Percentiles rank a stretch among this genome's conserved stretches.
Evolutionary conservation across 1,284 basidiomycete species (phyloP).

Genomic region (Naganishia sp.): DNA sequence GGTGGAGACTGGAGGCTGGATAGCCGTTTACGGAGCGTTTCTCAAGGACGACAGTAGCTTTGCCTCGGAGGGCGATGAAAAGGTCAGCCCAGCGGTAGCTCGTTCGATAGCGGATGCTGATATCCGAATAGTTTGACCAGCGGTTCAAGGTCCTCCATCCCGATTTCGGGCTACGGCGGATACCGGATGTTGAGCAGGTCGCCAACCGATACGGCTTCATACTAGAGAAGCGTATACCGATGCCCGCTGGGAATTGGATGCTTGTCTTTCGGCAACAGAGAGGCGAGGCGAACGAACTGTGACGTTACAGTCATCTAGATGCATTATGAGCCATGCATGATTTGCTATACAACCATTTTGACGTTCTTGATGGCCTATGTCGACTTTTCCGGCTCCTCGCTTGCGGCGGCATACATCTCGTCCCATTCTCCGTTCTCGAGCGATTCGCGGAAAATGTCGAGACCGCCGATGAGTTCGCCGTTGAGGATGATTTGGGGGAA

Average conservation of each 20-base stretch:
- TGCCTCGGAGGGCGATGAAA: constrained; percentile 26
- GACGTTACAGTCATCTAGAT: neutral
- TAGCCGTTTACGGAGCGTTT: constrained; percentile 29
- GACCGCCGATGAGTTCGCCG: constrained; percentile 72
- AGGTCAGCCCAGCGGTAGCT: neutral
- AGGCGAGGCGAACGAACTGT: neutral
- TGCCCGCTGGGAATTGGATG: constrained; percentile 24
- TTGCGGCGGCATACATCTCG: constrained; percentile 41
- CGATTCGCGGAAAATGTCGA: constrained; percentile 69
- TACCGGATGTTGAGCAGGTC: constrained; percentile 11
- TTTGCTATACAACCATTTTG: neutral
- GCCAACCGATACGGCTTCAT: constrained; percentile 1
- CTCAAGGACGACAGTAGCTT: constrained; percentile 22
- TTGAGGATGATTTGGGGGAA: constrained; percentile 77
- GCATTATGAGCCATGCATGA: neutral
- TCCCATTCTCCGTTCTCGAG: constrained; percentile 56
- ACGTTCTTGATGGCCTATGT: neutral
- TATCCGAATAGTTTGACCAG: constrained; percentile 9
- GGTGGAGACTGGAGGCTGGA: constrained; percentile 5
- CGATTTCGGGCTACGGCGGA: constrained; percentile 12
- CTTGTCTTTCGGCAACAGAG: neutral
- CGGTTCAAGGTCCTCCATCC: constrained; percentile 20
- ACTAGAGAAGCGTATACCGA: constrained; percentile 14
- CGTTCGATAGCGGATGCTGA: neutral
- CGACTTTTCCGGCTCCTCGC: constrained; percentile 12